These are phyloP conservation scores for Neotropicomus parvogracilis DNA, from an alignment of 1,284 basidiomycete species.

Conservation along the genomic window DNA sequence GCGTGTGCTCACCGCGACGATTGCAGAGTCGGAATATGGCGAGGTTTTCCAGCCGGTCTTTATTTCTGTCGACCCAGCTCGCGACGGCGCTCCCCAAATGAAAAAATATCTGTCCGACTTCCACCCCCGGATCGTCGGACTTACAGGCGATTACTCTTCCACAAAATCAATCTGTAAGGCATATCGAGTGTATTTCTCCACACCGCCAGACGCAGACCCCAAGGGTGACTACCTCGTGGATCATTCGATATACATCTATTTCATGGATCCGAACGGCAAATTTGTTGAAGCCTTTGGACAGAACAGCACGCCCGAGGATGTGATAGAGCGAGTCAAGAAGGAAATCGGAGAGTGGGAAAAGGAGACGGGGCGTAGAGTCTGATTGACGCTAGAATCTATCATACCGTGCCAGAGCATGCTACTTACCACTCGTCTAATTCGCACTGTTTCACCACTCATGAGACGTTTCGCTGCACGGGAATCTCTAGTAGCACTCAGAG, in stretches of 20 bases:
- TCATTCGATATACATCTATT: slow-evolving; percentile 96
- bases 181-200: slow-evolving; percentile 98
- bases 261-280: slow-evolving; percentile 94
- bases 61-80: slow-evolving; percentile 93
- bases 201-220: slow-evolving; percentile 86
- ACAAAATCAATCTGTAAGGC: slow-evolving; percentile 90
- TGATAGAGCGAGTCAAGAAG: slow-evolving; percentile 57
- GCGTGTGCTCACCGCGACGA: not conserved
- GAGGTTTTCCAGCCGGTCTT: slow-evolving; percentile 81
- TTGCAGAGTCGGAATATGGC: slow-evolving; percentile 62
- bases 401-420: slow-evolving; percentile 2
- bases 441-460: slow-evolving; percentile 19
- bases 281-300: slow-evolving; percentile 99
- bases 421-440: slow-evolving; percentile 13
- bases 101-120: slow-evolving; percentile 75
- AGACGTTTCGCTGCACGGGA: slow-evolving; percentile 5
- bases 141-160: slow-evolving; percentile 84
- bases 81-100: slow-evolving; percentile 71
- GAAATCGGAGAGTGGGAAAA: slow-evolving; percentile 57
- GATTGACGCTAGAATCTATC: slow-evolving; percentile 5
- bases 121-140: slow-evolving; percentile 85
- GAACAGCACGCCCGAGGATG: slow-evolving; percentile 68
- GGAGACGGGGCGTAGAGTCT: slow-evolving; percentile 36
- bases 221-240: slow-evolving; percentile 94
- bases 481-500: not conserved